Evolutionary conservation across 257 asterid genomes (phyloP), one percentile per base, ranked within the genome.

Genomic region (Echites panduratus): DNA sequence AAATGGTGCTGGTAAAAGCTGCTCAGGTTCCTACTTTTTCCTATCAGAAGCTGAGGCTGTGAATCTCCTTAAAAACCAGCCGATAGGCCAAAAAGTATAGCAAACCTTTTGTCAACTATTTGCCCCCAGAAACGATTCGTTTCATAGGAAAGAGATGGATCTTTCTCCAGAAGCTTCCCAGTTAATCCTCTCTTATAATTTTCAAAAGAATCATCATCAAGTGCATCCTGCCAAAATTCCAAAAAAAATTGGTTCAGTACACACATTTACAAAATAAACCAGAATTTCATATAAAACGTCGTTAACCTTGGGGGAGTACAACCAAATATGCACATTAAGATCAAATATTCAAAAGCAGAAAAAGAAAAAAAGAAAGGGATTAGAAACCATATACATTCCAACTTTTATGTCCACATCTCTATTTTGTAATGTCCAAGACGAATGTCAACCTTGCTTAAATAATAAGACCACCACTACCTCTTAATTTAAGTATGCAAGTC

Each of bases 131-230:
- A 81, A 47, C 96, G 93, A 77, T 90, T 85, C 32, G 99, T 90
- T 82, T 92, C 97, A 54, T 85, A 92, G 44, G 80, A 63, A 76
- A 95, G 96, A 63, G 97, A 95, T 73, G 97, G 94, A 78, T 92
- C 99, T 88, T 95, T 95, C 92, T 95, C 98, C 73, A 92, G 84
- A 82, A 95, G 94, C 89, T 87, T 92, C 73, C 91, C 96, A 43
- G 83, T 70, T 73, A 95, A 79, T 59, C 98, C 98, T 61, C 80
- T 87, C 81, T 83, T 87, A 80, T 89, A 95, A 76, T 86, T 84
- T 88, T 89, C 90, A 69, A 92, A 95, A 45, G 96, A 83, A 48
- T 89, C 97, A 53, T 82, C 71, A 80, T 89, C 94, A 47, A 92
- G 91, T 68, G 70, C 87, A 47, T 71, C 85, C 99, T 95, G 96